Evolutionary conservation across 345 rosid genomes (phyloP).

Genomic region (Pugionium dolabratum): DNA sequence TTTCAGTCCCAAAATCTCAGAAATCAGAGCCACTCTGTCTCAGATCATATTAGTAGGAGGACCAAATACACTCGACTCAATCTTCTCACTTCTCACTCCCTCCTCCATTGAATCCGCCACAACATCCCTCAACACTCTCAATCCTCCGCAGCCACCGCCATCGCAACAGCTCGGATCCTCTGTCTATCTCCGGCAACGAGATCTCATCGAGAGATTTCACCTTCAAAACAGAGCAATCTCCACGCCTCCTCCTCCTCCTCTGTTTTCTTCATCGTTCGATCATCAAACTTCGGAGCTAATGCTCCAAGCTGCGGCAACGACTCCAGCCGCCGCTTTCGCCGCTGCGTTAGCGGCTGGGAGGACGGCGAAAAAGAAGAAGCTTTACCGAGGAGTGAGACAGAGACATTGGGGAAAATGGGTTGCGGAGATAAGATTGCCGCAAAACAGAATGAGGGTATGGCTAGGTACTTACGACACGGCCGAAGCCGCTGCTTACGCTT

Average conservation of each 20-base stretch:
- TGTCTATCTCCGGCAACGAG: conserved; percentile 84
- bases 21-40: conserved; percentile 65
- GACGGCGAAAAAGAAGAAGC: conserved; percentile 58
- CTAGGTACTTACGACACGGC: conserved; percentile 91
- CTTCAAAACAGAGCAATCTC: conserved; percentile 48
- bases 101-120: conserved; percentile 36
- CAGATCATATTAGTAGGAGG: conserved; percentile 76
- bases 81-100: conserved; percentile 61
- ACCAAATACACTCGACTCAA: conserved; percentile 75
- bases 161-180: conserved; percentile 73
- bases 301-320: neutral
- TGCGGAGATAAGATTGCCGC: conserved; percentile 93
- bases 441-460: conserved; percentile 95
- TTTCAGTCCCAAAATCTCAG: conserved; percentile 31
- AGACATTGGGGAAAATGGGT: conserved; percentile 99
- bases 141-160: conserved; percentile 45
- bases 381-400: conserved; percentile 98
- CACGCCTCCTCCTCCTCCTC: conserved; percentile 38
- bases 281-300: conserved; percentile 22
- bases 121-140: neutral
- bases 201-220: conserved; percentile 62
- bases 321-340: conserved; percentile 30
- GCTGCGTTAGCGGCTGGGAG: conserved; percentile 35
- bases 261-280: conserved; percentile 33
- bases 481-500: conserved; percentile 92